Evolutionary conservation across 257 asterid species (phyloP), one percentile per base, ranked within the genome.

Genomic region (Fraxinus excelsior): DNA sequence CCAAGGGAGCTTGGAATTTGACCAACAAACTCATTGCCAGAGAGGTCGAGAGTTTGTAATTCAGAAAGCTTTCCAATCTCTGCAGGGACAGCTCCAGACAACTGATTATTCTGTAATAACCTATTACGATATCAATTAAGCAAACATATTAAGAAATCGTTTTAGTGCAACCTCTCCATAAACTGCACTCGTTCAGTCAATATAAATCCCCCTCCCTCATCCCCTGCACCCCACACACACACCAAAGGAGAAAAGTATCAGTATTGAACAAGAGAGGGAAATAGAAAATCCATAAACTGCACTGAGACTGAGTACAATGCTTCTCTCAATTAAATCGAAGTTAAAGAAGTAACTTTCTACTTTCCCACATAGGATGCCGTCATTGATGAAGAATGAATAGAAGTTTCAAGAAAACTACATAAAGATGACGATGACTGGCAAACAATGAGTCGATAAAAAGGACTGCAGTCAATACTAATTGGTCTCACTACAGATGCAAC

Each of bases 1-100:
- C 97, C 96, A 70, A 94, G 80, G 74, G 96, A 87, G 83, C 87
- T 80, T 12, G 98, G 98, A 82, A 94, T 91, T 84, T 85, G 90
- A 74, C 97, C 97, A 65, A 13, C 71, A 60, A 94, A 94, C 89
- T 85, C 89, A 80, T 94, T 94, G 51, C 96, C 88, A 4, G 97
- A 92, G 82, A 94, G 82, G 85, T 94, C 97, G 13, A 94, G 92
- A 6, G 97, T 91, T 82, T 82, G 94, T 65, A 94, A 76, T 74
- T 89, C 94, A 0, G 85, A 72, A 62, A 94, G 97, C 84, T 88
- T 90, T 35, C 98, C 98, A 72, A 94, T 87, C 73, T 92, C 97
- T 16, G 88, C 5, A 64, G 98, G 94, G 38, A 92, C 31, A 42
- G 58, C 79, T 46, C 97, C 98, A 31, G 86, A 87, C 82, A 94